Evolutionary conservation across 805 yeast species (phyloP).

Genomic region (Wickerhamomyces bisporus): DNA sequence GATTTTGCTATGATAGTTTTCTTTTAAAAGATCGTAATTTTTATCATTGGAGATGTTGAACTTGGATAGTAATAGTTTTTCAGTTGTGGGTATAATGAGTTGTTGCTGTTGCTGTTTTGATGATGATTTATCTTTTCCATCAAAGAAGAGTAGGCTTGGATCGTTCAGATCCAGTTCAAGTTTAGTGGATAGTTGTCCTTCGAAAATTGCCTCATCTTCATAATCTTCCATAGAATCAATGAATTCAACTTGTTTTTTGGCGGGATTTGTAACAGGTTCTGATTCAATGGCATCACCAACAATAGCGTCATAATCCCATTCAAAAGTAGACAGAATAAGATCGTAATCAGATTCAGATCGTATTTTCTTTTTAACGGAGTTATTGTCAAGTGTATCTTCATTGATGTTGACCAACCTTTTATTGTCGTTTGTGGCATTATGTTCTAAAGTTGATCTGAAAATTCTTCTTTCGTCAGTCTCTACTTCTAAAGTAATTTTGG

Average conservation of each 20-base stretch:
- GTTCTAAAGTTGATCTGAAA: constrained; percentile 34
- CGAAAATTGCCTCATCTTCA: constrained; percentile 69
- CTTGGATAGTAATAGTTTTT: constrained; percentile 48
- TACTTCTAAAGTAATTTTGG: constrained; percentile 53
- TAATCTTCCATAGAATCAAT: constrained; percentile 32
- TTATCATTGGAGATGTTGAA: constrained; percentile 87
- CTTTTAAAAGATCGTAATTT: constrained; percentile 75
- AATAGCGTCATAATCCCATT: constrained; percentile 70
- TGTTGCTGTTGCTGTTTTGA: constrained; percentile 12
- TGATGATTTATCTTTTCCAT: constrained; percentile 27
- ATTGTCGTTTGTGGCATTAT: constrained; percentile 6
- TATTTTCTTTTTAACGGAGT: constrained; percentile 10
- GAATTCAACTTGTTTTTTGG: constrained; percentile 2
- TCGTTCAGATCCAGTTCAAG: constrained; percentile 81
- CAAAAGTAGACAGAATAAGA: constrained; percentile 61
- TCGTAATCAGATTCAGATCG: constrained; percentile 36
- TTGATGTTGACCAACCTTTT: constrained; percentile 16
- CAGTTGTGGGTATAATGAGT: constrained; percentile 44
- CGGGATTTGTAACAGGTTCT: neutral
- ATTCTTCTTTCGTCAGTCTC: constrained; percentile 54
- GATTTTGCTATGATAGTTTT: constrained; percentile 85
- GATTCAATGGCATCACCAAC: constrained; percentile 35
- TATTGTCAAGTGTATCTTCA: constrained; percentile 10
- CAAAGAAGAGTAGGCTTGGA: constrained; percentile 66
- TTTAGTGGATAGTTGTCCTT: constrained; percentile 47